Conservation (phyloP, 441 rosid species). For the Brassica hybrid region DNA sequence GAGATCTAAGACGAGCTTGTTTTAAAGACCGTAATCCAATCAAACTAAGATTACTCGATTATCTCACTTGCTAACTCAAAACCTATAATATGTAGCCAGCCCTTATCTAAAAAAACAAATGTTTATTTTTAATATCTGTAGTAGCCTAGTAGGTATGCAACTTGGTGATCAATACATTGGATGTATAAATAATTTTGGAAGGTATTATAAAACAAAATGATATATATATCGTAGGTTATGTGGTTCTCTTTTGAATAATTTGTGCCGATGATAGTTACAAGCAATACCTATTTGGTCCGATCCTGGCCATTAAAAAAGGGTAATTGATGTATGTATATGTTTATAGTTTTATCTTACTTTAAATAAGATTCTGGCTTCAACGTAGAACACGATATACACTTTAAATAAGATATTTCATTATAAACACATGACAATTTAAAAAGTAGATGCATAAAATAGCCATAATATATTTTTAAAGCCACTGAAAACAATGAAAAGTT, state of each 20-base stretch:
- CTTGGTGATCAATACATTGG: background rate
- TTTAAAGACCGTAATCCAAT: background rate
- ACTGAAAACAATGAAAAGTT: conserved; percentile 9
- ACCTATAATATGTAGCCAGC: background rate
- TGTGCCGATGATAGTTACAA: conserved; percentile 32
- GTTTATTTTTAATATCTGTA: no score
- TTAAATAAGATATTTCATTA: background rate
- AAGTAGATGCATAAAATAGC: background rate
- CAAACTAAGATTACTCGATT: background rate
- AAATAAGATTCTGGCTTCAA: conserved; percentile 22
- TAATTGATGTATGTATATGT: background rate
- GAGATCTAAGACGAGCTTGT: background rate
- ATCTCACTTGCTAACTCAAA: background rate
- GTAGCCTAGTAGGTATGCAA: background rate
- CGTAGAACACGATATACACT: conserved; percentile 24
- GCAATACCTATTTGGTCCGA: conserved; percentile 20
- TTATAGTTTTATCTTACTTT: no score
- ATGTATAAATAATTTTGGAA: background rate
- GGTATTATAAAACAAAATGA: background rate
- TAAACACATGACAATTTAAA: background rate
- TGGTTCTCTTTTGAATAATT: conserved; percentile 19
- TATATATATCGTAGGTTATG: background rate
- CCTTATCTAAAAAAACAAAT: background rate
- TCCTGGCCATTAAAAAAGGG: background rate
- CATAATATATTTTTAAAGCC: background rate